Base-by-base conservation (phyloP, 176 grass and related monocot species). In the Saccharum officinarum region DNA sequence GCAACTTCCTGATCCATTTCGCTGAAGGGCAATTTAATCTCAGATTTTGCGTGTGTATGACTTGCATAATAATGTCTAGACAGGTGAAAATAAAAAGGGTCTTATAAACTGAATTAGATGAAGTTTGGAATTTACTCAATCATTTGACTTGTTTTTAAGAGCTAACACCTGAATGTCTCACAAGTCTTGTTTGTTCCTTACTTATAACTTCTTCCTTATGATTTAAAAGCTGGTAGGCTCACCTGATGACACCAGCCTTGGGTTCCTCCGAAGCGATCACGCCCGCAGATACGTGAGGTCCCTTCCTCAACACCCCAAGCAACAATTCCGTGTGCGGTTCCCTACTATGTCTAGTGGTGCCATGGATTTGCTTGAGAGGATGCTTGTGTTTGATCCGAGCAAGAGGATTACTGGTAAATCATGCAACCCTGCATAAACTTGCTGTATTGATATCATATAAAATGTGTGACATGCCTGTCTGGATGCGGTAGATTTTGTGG, bases 371-470 rank as follows among this genome's bases (percentile, higher is more conserved):
- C 93, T 98, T 23, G 93, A 95, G 84, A 98, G 87, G 90, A 98
- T 98, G 96, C 96, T 98, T 64, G 87, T 98, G 55, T 98, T 98
- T 85, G 93, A 98, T 88, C 96, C 96, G 54, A 95, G 93, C 91
- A 98, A 92, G 81, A 90, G 93, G 79, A 98, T 98, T 88, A 91
- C 96, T 69, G 96, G 96, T 98, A 92, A 92, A 80, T 84, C 31
- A 87, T 87, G 85, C 41, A 80, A 69, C 76, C 54, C 79, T 60
- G n/a, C 40, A 77, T 86, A 49, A 49, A 86, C 57, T 71, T 83
- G 55, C 49, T 86, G 47, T 77, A 78, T 83, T 87, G 63, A 82
- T 83, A 63, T 60, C 8, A 60, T 60, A 60, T 23, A 60, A 23
- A 84, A 71, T 65, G n/a, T 59, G 49, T 40, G 33, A 18, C 7